Percentiles rank a stretch among this genome's conserved stretches.
These are phyloP conservation scores for Umbelopsis ramanniana DNA, from an alignment of 192 early-diverging fungal species.

Conservation along the genomic window DNA sequence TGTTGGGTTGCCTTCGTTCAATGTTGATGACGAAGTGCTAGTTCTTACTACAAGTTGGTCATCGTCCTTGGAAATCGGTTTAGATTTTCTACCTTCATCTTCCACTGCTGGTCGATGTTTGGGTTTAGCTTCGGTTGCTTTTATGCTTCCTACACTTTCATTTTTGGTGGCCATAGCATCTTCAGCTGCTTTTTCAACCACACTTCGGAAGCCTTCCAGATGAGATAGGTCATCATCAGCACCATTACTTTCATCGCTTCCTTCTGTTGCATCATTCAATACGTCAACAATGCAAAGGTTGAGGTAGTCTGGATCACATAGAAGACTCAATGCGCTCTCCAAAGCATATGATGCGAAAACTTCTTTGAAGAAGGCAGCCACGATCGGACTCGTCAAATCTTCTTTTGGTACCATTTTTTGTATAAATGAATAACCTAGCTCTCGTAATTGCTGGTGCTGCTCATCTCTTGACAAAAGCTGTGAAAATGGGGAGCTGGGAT, in stretches of 20 bases:
- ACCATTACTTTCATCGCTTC: not conserved
- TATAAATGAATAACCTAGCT: slow-evolving; percentile 41
- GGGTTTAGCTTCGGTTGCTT: not conserved
- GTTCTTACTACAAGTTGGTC: not conserved
- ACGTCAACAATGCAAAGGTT: slow-evolving; percentile 55
- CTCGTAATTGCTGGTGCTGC: slow-evolving; percentile 43
- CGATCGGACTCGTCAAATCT: slow-evolving; percentile 44
- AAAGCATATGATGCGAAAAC: slow-evolving; percentile 53
- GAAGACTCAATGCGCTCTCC: slow-evolving; percentile 44
- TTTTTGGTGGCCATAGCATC: slow-evolving; percentile 31
- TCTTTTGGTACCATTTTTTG: slow-evolving; percentile 46
- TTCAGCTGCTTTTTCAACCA: slow-evolving; percentile 41
- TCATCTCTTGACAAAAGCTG: slow-evolving; percentile 43
- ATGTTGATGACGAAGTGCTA: not conserved
- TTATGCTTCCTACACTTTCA: not conserved
- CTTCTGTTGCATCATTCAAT: slow-evolving; percentile 30
- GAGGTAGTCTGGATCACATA: slow-evolving; percentile 58
- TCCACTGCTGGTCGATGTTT: not conserved
- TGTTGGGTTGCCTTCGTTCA: not conserved
- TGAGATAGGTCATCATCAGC: slow-evolving; percentile 3
- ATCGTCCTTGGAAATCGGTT: not conserved
- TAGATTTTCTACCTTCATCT: not conserved
- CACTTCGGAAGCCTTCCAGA: slow-evolving; percentile 20
- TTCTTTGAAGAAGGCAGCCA: slow-evolving; percentile 53
- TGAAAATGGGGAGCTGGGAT: slow-evolving; percentile 54